Evolutionary conservation across 768 basidiomycete genomes (phyloP).

Genomic region (Neoboletus magnificus): DNA sequence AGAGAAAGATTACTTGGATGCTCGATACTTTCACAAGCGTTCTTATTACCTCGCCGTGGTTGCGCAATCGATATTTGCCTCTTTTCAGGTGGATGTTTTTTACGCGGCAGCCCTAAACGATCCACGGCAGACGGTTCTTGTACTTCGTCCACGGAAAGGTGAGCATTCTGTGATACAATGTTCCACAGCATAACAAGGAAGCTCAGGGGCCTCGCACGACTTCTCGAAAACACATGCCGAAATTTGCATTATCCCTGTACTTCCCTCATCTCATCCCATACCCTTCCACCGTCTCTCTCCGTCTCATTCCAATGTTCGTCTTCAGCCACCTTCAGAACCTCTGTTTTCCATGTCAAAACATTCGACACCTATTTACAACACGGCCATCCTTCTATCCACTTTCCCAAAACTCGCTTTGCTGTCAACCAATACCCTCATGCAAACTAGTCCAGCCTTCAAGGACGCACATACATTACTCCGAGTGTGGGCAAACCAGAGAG

Average conservation of each 20-base stretch:
- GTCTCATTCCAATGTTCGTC: conserved; percentile 62
- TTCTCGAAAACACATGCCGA: conserved; percentile 67
- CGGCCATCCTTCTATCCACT: conserved; percentile 53
- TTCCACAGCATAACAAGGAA: conserved; percentile 1
- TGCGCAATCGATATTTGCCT: conserved; percentile 53
- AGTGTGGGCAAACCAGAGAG: conserved; percentile 88
- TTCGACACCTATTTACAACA: conserved; percentile 80
- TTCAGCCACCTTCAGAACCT: conserved; percentile 23
- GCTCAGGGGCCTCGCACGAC: conserved; percentile 51
- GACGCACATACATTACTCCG: conserved; percentile 79
- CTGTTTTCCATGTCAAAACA: conserved; percentile 23
- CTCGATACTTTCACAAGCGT: conserved; percentile 88
- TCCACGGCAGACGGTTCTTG: conserved; percentile 61
- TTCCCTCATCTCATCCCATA: conserved; percentile 60
- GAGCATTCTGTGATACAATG: conserved; percentile 24
- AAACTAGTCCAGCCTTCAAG: conserved; percentile 54
- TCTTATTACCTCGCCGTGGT: conserved; percentile 85
- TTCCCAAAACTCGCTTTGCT: conserved; percentile 37
- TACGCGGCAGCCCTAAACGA: conserved; percentile 61
- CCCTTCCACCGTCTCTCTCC: conserved; percentile 70
- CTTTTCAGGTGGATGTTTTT: conserved; percentile 52
- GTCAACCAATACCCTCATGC: conserved; percentile 48
- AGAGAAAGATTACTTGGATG: conserved; percentile 90
- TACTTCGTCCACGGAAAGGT: conserved; percentile 59
- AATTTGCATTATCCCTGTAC: conserved; percentile 70